Evolutionary conservation across 257 asterid species (phyloP), one percentile per base, ranked within the genome.

Genomic region (Primulina huaijiensis): DNA sequence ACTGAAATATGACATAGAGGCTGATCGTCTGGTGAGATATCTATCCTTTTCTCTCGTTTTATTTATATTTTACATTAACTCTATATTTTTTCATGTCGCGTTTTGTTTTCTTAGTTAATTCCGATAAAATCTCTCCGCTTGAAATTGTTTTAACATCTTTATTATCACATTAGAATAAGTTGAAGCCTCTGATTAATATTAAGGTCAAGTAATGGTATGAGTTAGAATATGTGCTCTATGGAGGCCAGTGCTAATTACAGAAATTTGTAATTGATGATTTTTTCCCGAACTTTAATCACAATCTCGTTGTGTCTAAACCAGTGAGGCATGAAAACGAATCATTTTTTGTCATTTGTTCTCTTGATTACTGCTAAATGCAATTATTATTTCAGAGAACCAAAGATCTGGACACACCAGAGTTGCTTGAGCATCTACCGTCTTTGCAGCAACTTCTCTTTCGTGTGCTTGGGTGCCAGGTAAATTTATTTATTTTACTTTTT

Each of bases 391-490:
- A 94, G 99, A 94, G 90, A 82, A 91, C 91, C 35, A 94, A 89
- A 78, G 99, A 94, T 66, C 83, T 91, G 56, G 93, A 89, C 80
- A 88, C 97, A 11, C 86, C 86, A 1, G 90, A 89, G 65, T 75
- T 92, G 75, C 90, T 94, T 14, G 95, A 86, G 78, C 97, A 94
- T 43, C 80, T 94, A 72, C 96, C 96, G 29, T 89, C 97, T 65
- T 74, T 91, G 68, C 97, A 94, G 71, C 92, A 91, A 63, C 91
- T 94, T 69, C 90, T 91, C 14, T 83, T 81, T 79, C 95, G 99
- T 66, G 91, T 85, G 62, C 82, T 89, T 37, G 92, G 95, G 78
- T 94, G 99, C 74, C 96, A 81, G 98, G 99, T 94, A 58, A 40
- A 63, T 16, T 31, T 43, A 43, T 21, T 67, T 70, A 2, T 2